A percentile compares a stretch with the other conserved stretches of the same genome.
phyloP scores from a whole-genome alignment of 768 basidiomycete genomes.

The Termitomyces bulborhizus region DNA sequence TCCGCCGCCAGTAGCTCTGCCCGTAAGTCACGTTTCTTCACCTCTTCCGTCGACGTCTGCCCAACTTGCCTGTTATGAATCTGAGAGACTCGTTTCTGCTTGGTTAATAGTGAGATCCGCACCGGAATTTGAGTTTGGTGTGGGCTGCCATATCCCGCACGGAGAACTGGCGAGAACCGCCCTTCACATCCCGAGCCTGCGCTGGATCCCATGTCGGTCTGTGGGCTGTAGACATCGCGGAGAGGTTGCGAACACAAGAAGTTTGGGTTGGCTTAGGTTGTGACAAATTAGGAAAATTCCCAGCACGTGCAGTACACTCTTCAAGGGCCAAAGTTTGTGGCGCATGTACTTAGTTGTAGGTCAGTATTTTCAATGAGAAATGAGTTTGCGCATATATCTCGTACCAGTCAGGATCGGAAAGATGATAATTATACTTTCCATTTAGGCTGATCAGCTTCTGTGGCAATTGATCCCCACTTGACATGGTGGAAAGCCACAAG shows the following conservation, averaged over 20 bases:
- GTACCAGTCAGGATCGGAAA: neutral
- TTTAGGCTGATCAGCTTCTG: too few relatives aligned
- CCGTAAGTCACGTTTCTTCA: conserved; percentile 73
- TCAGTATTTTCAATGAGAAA: neutral
- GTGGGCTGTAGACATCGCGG: conserved; percentile 80
- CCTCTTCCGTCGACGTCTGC: conserved; percentile 76
- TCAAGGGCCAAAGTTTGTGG: neutral
- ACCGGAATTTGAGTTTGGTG: conserved; percentile 98
- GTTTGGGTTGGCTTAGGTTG: neutral
- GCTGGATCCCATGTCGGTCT: conserved; percentile 98
- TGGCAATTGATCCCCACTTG: too few relatives aligned
- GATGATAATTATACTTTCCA: too few relatives aligned
- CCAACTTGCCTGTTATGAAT: conserved; percentile 65
- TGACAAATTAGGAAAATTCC: conserved; percentile 1
- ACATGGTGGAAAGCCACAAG: too few relatives aligned
- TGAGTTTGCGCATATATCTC: neutral
- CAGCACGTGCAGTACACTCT: conserved; percentile 2
- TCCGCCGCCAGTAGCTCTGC: conserved; percentile 83
- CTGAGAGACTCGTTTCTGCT: neutral
- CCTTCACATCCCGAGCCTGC: conserved; percentile 87
- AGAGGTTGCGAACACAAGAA: neutral
- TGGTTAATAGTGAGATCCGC: conserved; percentile 14
- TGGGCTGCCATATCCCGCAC: conserved; percentile 92
- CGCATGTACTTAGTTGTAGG: neutral
- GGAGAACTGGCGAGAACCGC: conserved; percentile 88